Base-by-base conservation (phyloP, 306 rosid species). In the Cucurbita moschata region DNA sequence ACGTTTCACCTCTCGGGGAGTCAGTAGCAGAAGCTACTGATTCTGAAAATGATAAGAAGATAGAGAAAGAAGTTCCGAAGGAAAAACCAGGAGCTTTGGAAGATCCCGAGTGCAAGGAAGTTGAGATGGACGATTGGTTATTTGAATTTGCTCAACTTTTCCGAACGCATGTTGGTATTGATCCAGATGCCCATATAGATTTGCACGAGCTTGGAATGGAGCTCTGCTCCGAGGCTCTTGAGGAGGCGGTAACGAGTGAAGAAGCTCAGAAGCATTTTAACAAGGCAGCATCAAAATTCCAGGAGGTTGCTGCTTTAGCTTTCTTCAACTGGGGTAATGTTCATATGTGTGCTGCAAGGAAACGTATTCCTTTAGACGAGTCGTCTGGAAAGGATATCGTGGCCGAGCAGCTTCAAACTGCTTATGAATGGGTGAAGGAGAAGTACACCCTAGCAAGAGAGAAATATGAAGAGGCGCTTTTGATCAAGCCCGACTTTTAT, bases 101-200 rank as follows among this genome's bases (percentile, higher is more conserved):
- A 80, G 92, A 89, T 75, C 83, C 85, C 2, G 92, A 95, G 74
- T 77, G 91, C 87, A 89, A 91, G 82, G 99, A 91, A 78, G 82
- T 95, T 79, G 97, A 95, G 83, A 95, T 95, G 96, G 99, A 91
- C 77, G 99, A 95, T 73, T 95, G 99, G 99, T 79, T 95, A 85
- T 89, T 95, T 75, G 99, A 95, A 73, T 95, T 95, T 75, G 97
- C 99, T 72, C 96, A 95, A 76, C 96, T 95, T 73, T 95, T 95
- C 84, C 95, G 97, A 76, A 84, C 96, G 30, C 96, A 91, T 77
- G 90, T 95, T 77, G 99, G 99, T 71, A 91, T 95, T 66, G 99
- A 95, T 80, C 96, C 96, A 12, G 96, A 89, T 82, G 96, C 99
- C 56, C 97, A 91, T 71, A 77, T 95, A 78, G 99, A 95, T 71